phyloP scores from a whole-genome alignment of 108 stramenopile genomes.

The Aurantiochytrium sp. region DNA sequence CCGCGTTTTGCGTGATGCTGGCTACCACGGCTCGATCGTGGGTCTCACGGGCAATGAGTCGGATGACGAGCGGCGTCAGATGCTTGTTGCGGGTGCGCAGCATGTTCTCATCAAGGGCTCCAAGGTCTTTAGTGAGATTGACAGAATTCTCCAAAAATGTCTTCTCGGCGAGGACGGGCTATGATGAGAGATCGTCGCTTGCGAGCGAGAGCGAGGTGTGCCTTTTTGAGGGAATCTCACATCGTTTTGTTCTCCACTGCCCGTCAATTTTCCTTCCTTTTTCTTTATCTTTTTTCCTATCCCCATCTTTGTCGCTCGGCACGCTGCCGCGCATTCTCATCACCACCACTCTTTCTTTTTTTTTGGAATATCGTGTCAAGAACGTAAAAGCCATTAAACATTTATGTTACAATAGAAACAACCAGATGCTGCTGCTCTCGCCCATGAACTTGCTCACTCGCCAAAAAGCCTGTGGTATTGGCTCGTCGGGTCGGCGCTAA shows the following conservation, averaged over 20 bases:
- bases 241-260: too few relatives aligned
- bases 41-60: background rate
- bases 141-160: background rate
- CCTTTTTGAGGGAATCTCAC: too few relatives aligned
- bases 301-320: too few relatives aligned
- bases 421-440: background rate
- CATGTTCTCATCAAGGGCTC: background rate
- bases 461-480: background rate
- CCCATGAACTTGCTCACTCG: background rate
- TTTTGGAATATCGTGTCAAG: too few relatives aligned
- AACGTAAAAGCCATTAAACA: background rate
- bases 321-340: too few relatives aligned
- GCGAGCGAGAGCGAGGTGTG: too few relatives aligned
- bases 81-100: background rate
- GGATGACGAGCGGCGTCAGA: background rate
- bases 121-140: background rate
- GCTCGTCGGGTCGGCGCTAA: constrained; percentile 23
- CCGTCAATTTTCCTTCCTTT: too few relatives aligned
- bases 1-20: background rate
- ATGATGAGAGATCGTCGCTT: too few relatives aligned
- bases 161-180: background rate
- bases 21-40: background rate
- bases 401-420: background rate
- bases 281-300: too few relatives aligned
- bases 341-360: too few relatives aligned